Conservation (phyloP, 805 yeast species). For the Metschnikowia picachoensis region DNA sequence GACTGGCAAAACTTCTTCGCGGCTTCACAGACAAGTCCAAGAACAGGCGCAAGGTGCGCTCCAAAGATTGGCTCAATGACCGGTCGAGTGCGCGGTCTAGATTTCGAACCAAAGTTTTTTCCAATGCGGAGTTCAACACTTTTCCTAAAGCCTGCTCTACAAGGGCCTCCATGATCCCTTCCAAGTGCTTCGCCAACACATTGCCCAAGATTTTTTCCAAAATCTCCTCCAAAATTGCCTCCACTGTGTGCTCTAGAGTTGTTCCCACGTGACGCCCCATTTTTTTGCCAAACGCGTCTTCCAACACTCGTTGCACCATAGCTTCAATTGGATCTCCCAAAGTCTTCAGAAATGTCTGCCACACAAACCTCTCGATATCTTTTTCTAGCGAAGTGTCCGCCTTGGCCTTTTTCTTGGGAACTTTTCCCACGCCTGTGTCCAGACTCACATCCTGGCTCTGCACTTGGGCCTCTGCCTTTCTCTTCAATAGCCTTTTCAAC, state of each 20-base stretch:
- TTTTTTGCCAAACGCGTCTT: constrained; percentile 1
- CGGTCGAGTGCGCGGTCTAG: constrained; percentile 1
- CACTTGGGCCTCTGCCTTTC: background rate
- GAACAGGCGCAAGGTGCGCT: background rate
- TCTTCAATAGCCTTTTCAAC: background rate
- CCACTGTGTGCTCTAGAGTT: constrained; percentile 1
- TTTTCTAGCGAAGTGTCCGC: background rate
- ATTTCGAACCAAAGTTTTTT: background rate
- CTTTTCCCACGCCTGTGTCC: background rate
- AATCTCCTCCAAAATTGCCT: constrained; percentile 2
- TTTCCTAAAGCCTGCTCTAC: constrained; percentile 6
- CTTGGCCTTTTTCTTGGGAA: background rate
- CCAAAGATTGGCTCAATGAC: background rate
- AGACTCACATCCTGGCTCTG: background rate
- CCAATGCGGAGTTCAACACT: constrained; percentile 3
- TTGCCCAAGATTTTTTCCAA: constrained; percentile 6
- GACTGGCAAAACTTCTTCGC: too few species aligned
- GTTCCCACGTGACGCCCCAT: constrained; percentile 2
- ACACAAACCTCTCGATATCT: constrained; percentile 1
- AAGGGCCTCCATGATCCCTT: constrained; percentile 6
- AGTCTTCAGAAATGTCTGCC: constrained; percentile 1
- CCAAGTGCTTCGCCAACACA: constrained; percentile 5
- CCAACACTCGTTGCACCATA: constrained; percentile 2
- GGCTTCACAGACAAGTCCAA: background rate
- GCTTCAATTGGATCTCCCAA: constrained; percentile 3